These are phyloP conservation scores for Cadophora malorum DNA, from an alignment of 2,329 filamentous ascomycete species.

Conservation along the genomic window DNA sequence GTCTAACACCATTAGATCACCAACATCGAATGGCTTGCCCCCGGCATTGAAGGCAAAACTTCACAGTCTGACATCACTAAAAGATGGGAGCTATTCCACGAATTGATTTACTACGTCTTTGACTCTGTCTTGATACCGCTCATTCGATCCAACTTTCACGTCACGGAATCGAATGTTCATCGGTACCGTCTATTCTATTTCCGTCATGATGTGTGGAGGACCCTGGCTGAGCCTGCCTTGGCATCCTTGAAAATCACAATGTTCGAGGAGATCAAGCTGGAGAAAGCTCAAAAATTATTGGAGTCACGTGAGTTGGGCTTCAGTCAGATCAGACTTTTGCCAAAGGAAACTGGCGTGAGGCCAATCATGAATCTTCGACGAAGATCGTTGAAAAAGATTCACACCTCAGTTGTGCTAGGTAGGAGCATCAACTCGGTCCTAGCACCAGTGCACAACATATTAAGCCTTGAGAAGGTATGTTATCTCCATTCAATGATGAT, in stretches of 20 bases:
- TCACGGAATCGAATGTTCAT: constrained; percentile 86
- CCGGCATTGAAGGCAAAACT: constrained; percentile 59
- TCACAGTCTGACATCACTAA: constrained; percentile 77
- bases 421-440: constrained; percentile 74
- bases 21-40: constrained; percentile 75
- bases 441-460: constrained; percentile 74
- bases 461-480: constrained; percentile 78
- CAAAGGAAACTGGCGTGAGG: constrained; percentile 77
- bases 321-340: constrained; percentile 80
- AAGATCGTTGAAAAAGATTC: constrained; percentile 61
- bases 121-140: constrained; percentile 91
- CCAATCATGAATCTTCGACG: constrained; percentile 88
- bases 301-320: constrained; percentile 72
- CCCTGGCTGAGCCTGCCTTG: constrained; percentile 76
- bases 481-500: constrained; percentile 19
- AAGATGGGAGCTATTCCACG: constrained; percentile 77
- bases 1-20: constrained; percentile 59
- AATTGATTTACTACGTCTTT: constrained; percentile 91
- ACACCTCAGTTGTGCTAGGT: constrained; percentile 55
- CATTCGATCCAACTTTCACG: constrained; percentile 86
- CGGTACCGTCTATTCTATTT: constrained; percentile 90
- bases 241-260: constrained; percentile 70
- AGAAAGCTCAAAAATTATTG: constrained; percentile 63
- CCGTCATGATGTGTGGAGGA: constrained; percentile 89
- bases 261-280: constrained; percentile 76